These are phyloP conservation scores for Eucalyptus coolabah DNA, from an alignment of 345 rosid species.

Conservation along the genomic window DNA sequence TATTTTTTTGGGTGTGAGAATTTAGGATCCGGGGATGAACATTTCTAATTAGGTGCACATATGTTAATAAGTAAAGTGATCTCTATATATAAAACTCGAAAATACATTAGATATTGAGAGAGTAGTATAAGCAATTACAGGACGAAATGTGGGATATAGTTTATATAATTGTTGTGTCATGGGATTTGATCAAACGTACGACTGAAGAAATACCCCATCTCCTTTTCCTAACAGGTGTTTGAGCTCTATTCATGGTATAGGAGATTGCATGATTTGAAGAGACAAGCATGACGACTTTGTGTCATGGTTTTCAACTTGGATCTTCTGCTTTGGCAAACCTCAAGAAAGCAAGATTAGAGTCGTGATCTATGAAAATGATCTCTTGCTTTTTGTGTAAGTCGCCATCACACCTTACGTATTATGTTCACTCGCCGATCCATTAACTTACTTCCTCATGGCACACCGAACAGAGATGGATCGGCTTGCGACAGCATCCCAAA, in stretches of 20 bases:
- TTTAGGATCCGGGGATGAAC: neutral
- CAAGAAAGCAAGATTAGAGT: neutral
- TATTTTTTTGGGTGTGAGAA: neutral
- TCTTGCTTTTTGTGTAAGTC: neutral
- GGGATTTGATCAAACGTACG: neutral
- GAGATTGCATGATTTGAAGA: neutral
- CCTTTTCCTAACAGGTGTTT: neutral
- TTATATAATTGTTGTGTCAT: neutral
- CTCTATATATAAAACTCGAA: neutral
- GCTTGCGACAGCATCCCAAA: neutral
- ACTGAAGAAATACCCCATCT: neutral
- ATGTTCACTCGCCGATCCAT: neutral
- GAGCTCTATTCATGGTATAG: neutral
- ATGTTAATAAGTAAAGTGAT: neutral
- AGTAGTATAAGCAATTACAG: accelerated
- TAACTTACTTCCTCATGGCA: neutral
- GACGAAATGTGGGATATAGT: neutral
- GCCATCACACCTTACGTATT: neutral
- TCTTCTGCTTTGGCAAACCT: neutral
- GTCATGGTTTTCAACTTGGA: neutral
- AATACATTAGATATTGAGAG: neutral
- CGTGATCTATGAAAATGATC: neutral
- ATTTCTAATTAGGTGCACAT: neutral
- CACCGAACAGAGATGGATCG: accelerated
- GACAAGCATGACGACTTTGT: neutral